Evolutionary conservation across 192 early-diverging fungal genomes (phyloP), one percentile per base, ranked within the genome.

Genomic region (Chytriomyces confervae): DNA sequence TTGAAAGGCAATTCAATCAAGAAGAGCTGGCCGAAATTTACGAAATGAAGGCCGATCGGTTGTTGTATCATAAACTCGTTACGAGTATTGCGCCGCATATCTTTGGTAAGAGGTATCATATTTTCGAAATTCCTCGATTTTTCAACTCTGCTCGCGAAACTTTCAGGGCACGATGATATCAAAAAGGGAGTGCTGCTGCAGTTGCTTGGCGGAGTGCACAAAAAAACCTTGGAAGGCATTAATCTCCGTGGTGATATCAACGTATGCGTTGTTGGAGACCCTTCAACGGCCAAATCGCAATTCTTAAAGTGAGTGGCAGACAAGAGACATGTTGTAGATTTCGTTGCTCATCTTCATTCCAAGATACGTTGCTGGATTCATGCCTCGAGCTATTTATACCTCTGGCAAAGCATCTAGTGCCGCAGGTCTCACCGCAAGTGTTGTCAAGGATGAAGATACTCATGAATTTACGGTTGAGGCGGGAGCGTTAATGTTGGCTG

Each of bases 381-480:
- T 97, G 86, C 97, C 97, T 44, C 89, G 96, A 50, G 92, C 97
- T 10, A 93, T 98, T 10, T 98, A 96, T 72, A 97, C 97, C 0
- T 98, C 97, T 23, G 97, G 97, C 72, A 96, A 96, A 82, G 96
- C 96, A 5, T 96, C 95, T 16, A 93, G 90, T 85, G 97, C 96
- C 0, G 96, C 96, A 18, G 97, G 97, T 84, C 87, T 99, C 64
- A 99, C 97, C 5, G 97, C 96, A 5, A 88, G 91, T 66, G 97
- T 99, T 49, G 92, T 95, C 36, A 95, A 95, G 81, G 97, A 99
- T 74, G 95, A 97, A 83, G 97, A 98, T 79, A 97, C 96, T 23
- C 95, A 96, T 78, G 96, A 99, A 84, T 97, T 97, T 60, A 95
- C 96, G 0, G 94, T 99, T 66, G 97, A 99, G 81, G 97, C 96